Base-by-base conservation (phyloP, 139 green algal genomes). In the Desmodesmus armatus region DNA sequence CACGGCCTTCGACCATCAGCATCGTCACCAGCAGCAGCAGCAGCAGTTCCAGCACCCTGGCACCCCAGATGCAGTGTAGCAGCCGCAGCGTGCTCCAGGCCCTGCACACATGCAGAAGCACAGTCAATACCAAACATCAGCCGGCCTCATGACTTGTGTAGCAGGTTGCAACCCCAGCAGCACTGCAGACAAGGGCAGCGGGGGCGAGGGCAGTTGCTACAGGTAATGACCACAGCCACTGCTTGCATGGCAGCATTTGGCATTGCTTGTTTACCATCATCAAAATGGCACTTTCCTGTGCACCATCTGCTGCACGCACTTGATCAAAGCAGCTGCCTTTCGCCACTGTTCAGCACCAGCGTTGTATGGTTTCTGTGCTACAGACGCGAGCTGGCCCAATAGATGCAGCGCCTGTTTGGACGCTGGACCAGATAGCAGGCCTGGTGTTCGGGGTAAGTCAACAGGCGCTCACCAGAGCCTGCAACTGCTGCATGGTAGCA, bases 391-490 rank as follows among this genome's bases (percentile, higher is more conserved):
- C 87, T 0, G 85, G 85, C 1, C 65, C 74, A 5, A 83, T 94
- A 73, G 93, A 94, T 27, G 76, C 60, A n/a, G 88, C 91, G 81
- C 94, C 94, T 5, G 73, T 39, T 0, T 97, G 94, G 94, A 97
- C 94, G 6, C 83, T 97, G 41, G 94, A 97, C 58, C 94, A 97
- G 76, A 94, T 95, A 47, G 94, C 93, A 13, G 94, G 94, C 0
- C 88, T 97, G 21, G 92, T 87, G 0, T 97, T 97, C 83, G 94
- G 92, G 85, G 94, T 96, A 7, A 86, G 49, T n/a, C 7, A 0
- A 31, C 58, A 67, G 51, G n/a, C n/a, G n/a, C n/a, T n/a, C n/a
- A n/a, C n/a, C 1, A 62, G 51, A 62, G 17, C 19, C 51, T 17
- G 51, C 1, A 3, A 62, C 21, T 62, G 1, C 51, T n/a, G n/a